Base-by-base conservation (phyloP, 2,329 filamentous ascomycete genomes). In the Fusarium nisikadoi region DNA sequence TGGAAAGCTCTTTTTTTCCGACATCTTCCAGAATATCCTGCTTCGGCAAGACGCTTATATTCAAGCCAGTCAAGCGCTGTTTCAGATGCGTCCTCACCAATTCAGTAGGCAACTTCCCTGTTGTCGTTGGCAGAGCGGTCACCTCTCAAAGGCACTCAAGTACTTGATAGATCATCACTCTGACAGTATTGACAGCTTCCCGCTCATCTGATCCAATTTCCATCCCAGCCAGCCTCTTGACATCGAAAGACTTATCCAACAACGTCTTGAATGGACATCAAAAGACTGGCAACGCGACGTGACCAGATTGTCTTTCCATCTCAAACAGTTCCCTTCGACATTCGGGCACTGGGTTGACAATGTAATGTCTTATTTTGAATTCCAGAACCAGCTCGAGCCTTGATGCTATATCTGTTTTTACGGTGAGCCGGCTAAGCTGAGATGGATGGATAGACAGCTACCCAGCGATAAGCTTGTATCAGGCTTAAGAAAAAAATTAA, bases 21-120 rank as follows among this genome's bases (percentile, higher is more conserved):
- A 55, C 9, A 29, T 67, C 3, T 62, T 62, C n/a, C 54, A 36
- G 23, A 35, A 57, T 2, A 14, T 12, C 31, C 46, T 49, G 3
- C 29, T 33, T 33, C 29, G 46, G 4, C 5, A 17, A 3, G 14
- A 12, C 7, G 10, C 27, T 31, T 49, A 23, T 7, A 49, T 19
- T 3, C 16, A 33, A 9, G 27, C 29, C 8, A n/a, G 46, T 3
- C 5, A 33, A 10, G 1, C 5, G 46, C 46, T 49, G 27, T 3
- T 33, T 8, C 19, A 9, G 4, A 29, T 6, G 45, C 9, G 4
- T n/a, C 19, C 19, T n/a, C 13, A 29, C 13, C 45, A 29, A n/a
- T 29, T 47, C 45, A 1, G 29, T n/a, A 2, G 6, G 7, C 4
- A 13, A 29, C 43, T 6, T 29, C 25, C 25, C 25, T 29, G 11